Percentiles rank a stretch among this genome's conserved stretches.
These are phyloP conservation scores for Penicillium verrucosum DNA, from an alignment of 2,329 filamentous ascomycete genomes.

Conservation along the genomic window DNA sequence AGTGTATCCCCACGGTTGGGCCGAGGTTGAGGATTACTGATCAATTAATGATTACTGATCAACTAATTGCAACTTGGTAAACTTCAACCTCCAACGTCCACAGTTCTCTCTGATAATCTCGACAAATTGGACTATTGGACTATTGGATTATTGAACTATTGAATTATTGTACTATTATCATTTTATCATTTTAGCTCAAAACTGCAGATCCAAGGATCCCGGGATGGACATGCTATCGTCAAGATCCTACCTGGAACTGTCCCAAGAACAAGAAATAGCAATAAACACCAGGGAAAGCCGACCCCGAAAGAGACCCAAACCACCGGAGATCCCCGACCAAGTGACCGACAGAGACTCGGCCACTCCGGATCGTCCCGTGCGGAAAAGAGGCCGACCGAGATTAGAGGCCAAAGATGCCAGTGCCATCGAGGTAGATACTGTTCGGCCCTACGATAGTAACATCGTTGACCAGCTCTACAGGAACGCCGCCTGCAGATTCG, in stretches of 20 bases:
- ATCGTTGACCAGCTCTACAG: slow-evolving; percentile 12
- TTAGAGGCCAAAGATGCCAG: slow-evolving; percentile 21
- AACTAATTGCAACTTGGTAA: neutral
- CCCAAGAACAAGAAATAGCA: neutral
- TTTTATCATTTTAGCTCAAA: neutral
- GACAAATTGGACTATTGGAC: too few relatives aligned
- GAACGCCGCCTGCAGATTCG: slow-evolving; percentile 78
- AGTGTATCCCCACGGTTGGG: too few relatives aligned
- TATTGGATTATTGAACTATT: too few relatives aligned
- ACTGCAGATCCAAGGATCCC: slow-evolving; percentile 3
- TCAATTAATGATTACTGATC: slow-evolving; percentile 5
- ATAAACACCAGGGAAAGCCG: neutral
- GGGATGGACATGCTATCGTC: slow-evolving; percentile 16
- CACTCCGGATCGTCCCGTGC: slow-evolving; percentile 11
- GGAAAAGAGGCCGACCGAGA: slow-evolving; percentile 23
- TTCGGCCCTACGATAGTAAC: neutral
- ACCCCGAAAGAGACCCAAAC: neutral
- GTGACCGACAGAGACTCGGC: neutral
- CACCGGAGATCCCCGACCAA: slow-evolving; percentile 12
- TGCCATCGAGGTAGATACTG: slow-evolving; percentile 19
- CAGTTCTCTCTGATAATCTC: too few relatives aligned
- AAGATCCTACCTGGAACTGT: slow-evolving; percentile 20
- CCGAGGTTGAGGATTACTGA: slow-evolving; percentile 3
- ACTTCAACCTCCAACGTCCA: neutral
- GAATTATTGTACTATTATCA: too few relatives aligned